Evolutionary conservation across 257 asterid genomes (phyloP).

Genomic region (Henckelia pumila): DNA sequence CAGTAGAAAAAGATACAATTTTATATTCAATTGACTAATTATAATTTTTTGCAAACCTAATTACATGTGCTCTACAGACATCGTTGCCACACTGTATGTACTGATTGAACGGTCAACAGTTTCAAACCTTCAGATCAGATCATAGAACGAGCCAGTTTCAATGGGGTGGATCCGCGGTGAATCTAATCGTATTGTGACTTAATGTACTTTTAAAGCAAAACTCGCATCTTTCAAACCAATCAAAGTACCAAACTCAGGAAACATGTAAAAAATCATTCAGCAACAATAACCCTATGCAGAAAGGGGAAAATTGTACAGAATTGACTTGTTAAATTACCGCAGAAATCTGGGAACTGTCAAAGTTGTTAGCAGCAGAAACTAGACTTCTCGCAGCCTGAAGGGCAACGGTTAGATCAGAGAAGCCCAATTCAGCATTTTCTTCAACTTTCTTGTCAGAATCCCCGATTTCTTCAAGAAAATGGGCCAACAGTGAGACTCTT

Average conservation of each 20-base stretch:
- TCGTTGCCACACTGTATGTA: background rate
- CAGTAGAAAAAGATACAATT: background rate
- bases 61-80: background rate
- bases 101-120: conserved; percentile 8
- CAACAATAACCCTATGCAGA: background rate
- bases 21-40: conserved; percentile 1
- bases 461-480: conserved; percentile 79
- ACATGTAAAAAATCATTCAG: conserved; percentile 11
- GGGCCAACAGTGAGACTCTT: conserved; percentile 67
- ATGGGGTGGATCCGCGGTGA: background rate
- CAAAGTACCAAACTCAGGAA: conserved; percentile 5
- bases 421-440: conserved; percentile 28
- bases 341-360: conserved; percentile 37
- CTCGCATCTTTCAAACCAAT: background rate
- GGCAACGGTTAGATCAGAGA: conserved; percentile 58
- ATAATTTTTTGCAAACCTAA: background rate
- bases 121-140: conserved; percentile 9
- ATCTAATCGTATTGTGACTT: background rate
- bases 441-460: conserved; percentile 35
- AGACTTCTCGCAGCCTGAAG: conserved; percentile 55
- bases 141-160: background rate
- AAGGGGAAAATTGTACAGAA: background rate
- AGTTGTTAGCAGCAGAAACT: conserved; percentile 45
- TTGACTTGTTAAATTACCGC: background rate
- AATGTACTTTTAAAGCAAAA: background rate